phyloP scores from a whole-genome alignment of 345 rosid species.

The Murraya paniculata region DNA sequence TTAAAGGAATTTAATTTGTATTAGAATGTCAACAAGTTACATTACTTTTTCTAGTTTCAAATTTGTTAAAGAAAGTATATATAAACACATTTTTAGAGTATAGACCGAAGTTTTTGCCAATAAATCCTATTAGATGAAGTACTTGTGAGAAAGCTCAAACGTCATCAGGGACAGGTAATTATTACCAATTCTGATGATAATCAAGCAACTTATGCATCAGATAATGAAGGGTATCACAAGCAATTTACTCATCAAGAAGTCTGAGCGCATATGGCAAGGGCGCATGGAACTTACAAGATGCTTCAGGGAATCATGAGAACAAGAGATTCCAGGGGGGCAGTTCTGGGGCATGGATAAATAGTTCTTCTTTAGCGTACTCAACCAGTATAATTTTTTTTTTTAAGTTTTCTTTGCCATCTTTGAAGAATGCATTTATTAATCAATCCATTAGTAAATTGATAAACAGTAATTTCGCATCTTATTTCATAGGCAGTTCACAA shows the following conservation, averaged over 20 bases:
- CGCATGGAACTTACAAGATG: background rate
- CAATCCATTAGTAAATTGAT: background rate
- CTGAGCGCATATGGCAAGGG: background rate
- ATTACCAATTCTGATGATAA: background rate
- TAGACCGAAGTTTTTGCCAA: background rate
- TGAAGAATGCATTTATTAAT: background rate
- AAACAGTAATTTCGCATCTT: background rate
- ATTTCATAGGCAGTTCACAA: constrained; percentile 4
- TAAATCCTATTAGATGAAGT: background rate
- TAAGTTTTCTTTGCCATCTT: background rate
- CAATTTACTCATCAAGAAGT: background rate
- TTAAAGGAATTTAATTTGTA: background rate
- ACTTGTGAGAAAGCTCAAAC: background rate
- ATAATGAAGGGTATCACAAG: background rate
- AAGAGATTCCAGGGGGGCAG: background rate
- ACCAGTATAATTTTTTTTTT: background rate
- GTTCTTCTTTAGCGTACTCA: background rate
- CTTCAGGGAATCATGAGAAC: background rate
- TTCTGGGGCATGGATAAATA: background rate
- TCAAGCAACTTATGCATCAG: background rate
- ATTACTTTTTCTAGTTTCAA: background rate
- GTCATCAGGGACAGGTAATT: background rate
- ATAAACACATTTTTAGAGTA: background rate
- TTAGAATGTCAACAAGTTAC: background rate
- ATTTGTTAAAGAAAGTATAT: background rate